Evolutionary conservation across 2,329 filamentous ascomycete genomes (phyloP).

Genomic region (Diaporthe longicolla): DNA sequence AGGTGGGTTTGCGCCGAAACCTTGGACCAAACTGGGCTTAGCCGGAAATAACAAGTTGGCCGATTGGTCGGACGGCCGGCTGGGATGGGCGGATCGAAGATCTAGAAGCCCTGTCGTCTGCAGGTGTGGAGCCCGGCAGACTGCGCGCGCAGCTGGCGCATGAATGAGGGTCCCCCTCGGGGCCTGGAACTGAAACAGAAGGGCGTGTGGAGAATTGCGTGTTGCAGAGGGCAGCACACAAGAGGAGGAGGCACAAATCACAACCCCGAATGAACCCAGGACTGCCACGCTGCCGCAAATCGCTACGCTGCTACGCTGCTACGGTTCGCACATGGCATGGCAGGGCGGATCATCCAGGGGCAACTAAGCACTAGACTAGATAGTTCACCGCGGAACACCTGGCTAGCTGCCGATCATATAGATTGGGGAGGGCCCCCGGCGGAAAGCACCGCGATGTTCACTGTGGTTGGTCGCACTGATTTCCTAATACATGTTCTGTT

Average conservation of each 20-base stretch:
- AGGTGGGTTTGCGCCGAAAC: constrained; percentile 31
- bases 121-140: constrained; percentile 17
- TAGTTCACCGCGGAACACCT: constrained; percentile 4
- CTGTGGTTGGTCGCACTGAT: constrained; percentile 4
- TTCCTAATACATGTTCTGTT: constrained; percentile 1
- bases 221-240: not conserved
- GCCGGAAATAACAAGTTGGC: constrained; percentile 18
- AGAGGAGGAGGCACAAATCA: not conserved
- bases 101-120: constrained; percentile 23
- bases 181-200: constrained; percentile 25
- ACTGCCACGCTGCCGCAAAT: too few relatives aligned
- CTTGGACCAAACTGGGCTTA: constrained; percentile 11
- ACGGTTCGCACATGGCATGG: not conserved
- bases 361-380: not conserved
- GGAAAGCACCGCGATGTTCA: not conserved
- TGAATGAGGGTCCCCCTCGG: constrained; percentile 12
- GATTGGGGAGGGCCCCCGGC: too few relatives aligned
- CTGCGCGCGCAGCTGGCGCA: constrained; percentile 7
- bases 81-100: constrained; percentile 27
- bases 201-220: constrained; percentile 7
- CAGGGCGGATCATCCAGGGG: constrained; percentile 11
- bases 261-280: not conserved
- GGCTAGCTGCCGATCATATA: constrained; percentile 5
- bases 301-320: not conserved
- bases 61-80: constrained; percentile 9